Conservation (phyloP, 2,329 filamentous ascomycete species). For the Parasarocladium wereldwijsianum region DNA sequence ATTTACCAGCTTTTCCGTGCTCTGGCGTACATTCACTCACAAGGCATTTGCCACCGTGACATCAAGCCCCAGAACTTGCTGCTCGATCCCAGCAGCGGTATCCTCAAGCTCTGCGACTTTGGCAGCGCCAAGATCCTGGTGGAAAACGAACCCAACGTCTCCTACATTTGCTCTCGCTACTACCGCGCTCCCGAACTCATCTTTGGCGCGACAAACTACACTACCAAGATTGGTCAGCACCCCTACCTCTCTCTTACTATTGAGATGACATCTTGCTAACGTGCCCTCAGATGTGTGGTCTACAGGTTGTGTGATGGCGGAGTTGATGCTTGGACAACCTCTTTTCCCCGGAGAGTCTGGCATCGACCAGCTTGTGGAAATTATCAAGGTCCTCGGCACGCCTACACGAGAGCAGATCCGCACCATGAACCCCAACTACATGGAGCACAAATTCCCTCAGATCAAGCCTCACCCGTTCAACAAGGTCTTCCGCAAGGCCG, state of each 20-base stretch:
- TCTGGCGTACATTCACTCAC: constrained; percentile 95
- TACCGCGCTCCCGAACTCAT: constrained; percentile 97
- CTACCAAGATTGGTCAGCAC: constrained; percentile 90
- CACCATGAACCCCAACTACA: constrained; percentile 99
- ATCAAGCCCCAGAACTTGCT: constrained; percentile 98
- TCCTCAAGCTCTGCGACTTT: constrained; percentile 97
- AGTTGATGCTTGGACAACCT: constrained; percentile 96
- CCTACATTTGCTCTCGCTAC: constrained; percentile 98
- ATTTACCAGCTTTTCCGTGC: constrained; percentile 99
- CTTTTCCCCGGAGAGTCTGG: constrained; percentile 96
- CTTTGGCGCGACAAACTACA: constrained; percentile 98
- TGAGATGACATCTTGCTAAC: not conserved
- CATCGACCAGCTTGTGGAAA: constrained; percentile 96
- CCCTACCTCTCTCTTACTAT: constrained; percentile 2
- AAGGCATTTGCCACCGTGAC: constrained; percentile 96
- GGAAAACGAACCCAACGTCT: constrained; percentile 97
- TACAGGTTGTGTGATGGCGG: constrained; percentile 97
- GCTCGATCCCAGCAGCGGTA: constrained; percentile 76
- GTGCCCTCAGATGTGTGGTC: constrained; percentile 91
- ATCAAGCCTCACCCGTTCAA: constrained; percentile 99
- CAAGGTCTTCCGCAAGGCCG: constrained; percentile 97
- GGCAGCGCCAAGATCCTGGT: constrained; percentile 97
- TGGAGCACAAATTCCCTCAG: constrained; percentile 99
- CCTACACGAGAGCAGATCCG: constrained; percentile 96
- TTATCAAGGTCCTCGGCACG: constrained; percentile 96